phyloP scores from a whole-genome alignment of 768 basidiomycete genomes.

The Leccinum disarticulatum region DNA sequence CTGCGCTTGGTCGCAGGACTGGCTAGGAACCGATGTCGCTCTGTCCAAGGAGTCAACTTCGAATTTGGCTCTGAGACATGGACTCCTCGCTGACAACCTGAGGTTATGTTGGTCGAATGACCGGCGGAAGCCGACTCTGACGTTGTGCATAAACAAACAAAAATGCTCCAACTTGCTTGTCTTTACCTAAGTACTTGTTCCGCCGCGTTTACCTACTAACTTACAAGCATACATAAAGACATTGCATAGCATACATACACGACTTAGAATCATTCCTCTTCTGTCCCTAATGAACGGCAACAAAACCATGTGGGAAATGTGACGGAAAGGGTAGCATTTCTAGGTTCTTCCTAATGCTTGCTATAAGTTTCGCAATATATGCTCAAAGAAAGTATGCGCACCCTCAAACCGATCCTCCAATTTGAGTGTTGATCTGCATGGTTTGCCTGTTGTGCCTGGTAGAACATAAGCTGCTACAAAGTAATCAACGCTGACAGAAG shows the following conservation, averaged over 20 bases:
- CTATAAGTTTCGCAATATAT: background rate
- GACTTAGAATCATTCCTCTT: background rate
- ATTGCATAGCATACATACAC: background rate
- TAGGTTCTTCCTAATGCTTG: background rate
- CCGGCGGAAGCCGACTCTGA: background rate
- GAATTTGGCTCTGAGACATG: background rate
- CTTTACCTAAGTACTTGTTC: too few species aligned
- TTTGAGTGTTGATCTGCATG: background rate
- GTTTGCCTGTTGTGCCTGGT: background rate
- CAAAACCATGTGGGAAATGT: background rate
- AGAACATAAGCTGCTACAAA: background rate
- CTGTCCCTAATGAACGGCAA: background rate
- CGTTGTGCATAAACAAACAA: slow-evolving; percentile 10
- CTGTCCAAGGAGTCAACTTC: background rate
- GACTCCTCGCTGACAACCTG: background rate
- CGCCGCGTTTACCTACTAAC: too few species aligned
- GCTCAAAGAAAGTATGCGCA: background rate
- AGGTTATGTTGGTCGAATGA: background rate
- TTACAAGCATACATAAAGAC: background rate
- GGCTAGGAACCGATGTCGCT: background rate
- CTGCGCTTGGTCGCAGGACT: background rate
- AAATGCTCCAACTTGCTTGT: background rate
- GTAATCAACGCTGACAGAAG: background rate
- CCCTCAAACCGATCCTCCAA: background rate
- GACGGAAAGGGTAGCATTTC: background rate